Conservation (phyloP, 371 early-diverging fungal genomes). For the Syncephalastrum sp. region DNA sequence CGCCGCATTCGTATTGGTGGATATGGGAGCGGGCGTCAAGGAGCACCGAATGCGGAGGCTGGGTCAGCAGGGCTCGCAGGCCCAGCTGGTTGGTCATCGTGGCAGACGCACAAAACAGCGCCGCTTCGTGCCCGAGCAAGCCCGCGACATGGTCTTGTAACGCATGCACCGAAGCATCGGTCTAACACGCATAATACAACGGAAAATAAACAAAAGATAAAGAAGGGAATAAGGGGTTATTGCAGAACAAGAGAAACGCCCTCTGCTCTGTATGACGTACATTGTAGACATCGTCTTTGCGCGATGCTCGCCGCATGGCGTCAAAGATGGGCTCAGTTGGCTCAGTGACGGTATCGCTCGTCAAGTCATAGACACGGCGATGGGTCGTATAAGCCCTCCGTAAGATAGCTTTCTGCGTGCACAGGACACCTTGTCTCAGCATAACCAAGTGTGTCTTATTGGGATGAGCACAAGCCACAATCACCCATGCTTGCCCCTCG, state of each 20-base stretch:
- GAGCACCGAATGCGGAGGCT: conserved; percentile 81
- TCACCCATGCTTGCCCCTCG: too few relatives aligned
- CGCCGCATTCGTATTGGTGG: conserved; percentile 76
- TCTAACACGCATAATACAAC: conserved; percentile 6
- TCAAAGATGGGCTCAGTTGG: conserved; percentile 81
- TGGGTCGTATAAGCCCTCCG: too few relatives aligned
- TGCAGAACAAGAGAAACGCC: not conserved
- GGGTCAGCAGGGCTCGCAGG: conserved; percentile 68
- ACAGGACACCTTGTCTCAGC: too few relatives aligned
- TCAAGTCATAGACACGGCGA: conserved; percentile 35
- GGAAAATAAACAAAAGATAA: not conserved
- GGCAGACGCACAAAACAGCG: conserved; percentile 77
- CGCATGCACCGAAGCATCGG: conserved; percentile 64
- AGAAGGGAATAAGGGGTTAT: not conserved
- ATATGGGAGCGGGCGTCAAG: conserved; percentile 81
- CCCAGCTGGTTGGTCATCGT: conserved; percentile 90
- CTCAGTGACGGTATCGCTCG: conserved; percentile 73
- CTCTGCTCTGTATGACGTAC: conserved; percentile 29
- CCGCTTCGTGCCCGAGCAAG: conserved; percentile 75
- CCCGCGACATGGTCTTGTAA: conserved; percentile 69
- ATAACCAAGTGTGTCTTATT: too few relatives aligned
- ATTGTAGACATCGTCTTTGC: conserved; percentile 85
- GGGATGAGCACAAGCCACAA: too few relatives aligned
- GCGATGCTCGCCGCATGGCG: conserved; percentile 67
- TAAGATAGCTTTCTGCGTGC: too few relatives aligned